Percentiles rank a stretch among this genome's conserved stretches.
Conservation (phyloP, 2,329 filamentous ascomycete genomes). For the Acrocalymma vagum region DNA sequence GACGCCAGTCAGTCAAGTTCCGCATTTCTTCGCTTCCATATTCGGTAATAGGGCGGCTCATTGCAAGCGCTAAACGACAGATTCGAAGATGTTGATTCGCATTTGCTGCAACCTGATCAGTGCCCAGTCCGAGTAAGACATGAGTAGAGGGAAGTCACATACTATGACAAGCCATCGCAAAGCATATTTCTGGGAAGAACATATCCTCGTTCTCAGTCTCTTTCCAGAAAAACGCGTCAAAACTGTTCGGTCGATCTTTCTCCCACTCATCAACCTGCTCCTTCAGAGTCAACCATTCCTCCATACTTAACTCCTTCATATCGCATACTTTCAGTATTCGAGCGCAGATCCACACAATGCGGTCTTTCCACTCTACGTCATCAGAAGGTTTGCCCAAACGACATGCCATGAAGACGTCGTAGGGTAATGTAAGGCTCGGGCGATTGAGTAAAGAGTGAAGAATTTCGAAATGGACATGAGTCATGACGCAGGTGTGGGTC, state of each 20-base stretch:
- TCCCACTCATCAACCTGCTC: slow-evolving; percentile 28
- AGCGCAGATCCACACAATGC: slow-evolving; percentile 26
- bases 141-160: slow-evolving; percentile 11
- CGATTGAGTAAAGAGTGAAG: slow-evolving; percentile 19
- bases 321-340: slow-evolving; percentile 23
- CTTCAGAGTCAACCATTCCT: slow-evolving; percentile 18
- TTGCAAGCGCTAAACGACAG: slow-evolving; percentile 19
- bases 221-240: slow-evolving; percentile 23
- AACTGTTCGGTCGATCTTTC: slow-evolving; percentile 16
- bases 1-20: background rate
- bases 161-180: slow-evolving; percentile 22
- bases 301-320: slow-evolving; percentile 3
- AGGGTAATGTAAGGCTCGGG: slow-evolving; percentile 19
- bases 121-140: background rate
- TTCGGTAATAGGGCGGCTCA: slow-evolving; percentile 6
- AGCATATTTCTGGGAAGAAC: slow-evolving; percentile 26
- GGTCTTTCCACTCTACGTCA: slow-evolving; percentile 24
- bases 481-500: slow-evolving; percentile 24
- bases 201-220: slow-evolving; percentile 4
- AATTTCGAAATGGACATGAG: slow-evolving; percentile 26
- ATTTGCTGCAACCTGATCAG: slow-evolving; percentile 12
- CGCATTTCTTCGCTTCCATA: background rate
- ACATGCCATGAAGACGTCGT: slow-evolving; percentile 14
- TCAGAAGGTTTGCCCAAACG: slow-evolving; percentile 10
- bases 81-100: slow-evolving; percentile 26